Evolutionary conservation across 306 rosid species (phyloP), one percentile per base, ranked within the genome.

Genomic region (Mimosa bimucronata): DNA sequence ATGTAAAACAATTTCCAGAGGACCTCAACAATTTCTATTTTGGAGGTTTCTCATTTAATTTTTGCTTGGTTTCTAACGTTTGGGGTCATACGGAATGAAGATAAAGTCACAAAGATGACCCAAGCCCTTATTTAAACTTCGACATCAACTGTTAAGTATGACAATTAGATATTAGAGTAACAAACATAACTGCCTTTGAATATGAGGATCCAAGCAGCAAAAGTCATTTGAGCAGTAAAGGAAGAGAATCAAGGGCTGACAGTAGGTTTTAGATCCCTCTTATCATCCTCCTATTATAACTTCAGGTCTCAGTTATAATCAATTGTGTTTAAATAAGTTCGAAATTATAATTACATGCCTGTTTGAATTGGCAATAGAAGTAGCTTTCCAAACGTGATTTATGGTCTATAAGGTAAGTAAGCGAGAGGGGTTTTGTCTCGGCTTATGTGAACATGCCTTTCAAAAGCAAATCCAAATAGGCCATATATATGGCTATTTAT

Each of bases 301-400:
- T 64, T 64, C 19, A 29, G 21, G 69, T 53, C 44, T 65, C 7
- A 31, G 38, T 65, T 65, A 65, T 65, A 65, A 31, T 31, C 71
- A 7, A 34, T 31, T 65, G 0, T 18, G 29, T 16, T 65, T 18
- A 5, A 18, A 31, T 16, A 8, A 7, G 28, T 18, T 23, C 7
- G 16, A 23, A 57, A 66, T 31, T 29, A n/a, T 64, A 31, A 64
- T 7, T n/a, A n/a, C n/a, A n/a, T 10, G 38, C 5, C 38, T 34
- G 38, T 34, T 34, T 34, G 38, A 34, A 3, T 34, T 6, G 38
- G 38, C 38, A 34, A 34, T 34, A 34, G 38, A 34, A 34, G 38
- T 2, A 34, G 38, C 38, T 34, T 34, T 34, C 38, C 38, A 34
- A 34, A 34, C 3, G 38, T 34, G 38, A 34, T 34, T 34, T 34